These are phyloP conservation scores for Melastoma malabathricum DNA, from an alignment of 345 rosid species.

Conservation along the genomic window DNA sequence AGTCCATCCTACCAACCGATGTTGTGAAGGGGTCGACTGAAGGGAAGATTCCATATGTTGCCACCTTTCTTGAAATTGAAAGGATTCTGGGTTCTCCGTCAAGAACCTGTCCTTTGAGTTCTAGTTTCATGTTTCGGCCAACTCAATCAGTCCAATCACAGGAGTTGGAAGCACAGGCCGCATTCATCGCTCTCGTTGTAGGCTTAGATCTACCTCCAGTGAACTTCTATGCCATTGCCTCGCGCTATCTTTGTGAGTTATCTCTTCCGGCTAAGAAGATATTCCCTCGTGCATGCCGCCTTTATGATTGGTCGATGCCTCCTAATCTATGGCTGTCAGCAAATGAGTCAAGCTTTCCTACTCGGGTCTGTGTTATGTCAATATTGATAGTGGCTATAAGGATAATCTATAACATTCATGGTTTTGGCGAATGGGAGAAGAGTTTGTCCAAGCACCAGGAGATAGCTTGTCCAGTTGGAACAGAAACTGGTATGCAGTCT, in stretches of 20 bases:
- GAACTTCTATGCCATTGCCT: conserved; percentile 52
- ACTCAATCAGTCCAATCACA: conserved; percentile 31
- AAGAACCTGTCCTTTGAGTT: conserved; percentile 45
- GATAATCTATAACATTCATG: conserved; percentile 46
- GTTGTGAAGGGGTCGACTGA: conserved; percentile 53
- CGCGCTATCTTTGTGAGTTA: conserved; percentile 38
- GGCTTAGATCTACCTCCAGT: conserved; percentile 66
- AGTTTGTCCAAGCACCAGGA: conserved; percentile 14
- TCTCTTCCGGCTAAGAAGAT: conserved; percentile 42
- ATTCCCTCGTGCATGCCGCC: conserved; percentile 37
- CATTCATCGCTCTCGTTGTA: conserved; percentile 41
- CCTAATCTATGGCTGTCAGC: conserved; percentile 61
- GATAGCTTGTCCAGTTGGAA: not conserved
- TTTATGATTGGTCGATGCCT: conserved; percentile 63
- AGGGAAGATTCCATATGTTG: conserved; percentile 61
- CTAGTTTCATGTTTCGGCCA: conserved; percentile 56
- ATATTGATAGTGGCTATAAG: conserved; percentile 44
- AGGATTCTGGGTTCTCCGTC: conserved; percentile 34
- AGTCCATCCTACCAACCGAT: conserved; percentile 56
- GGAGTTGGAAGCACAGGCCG: conserved; percentile 45
- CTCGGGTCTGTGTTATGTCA: conserved; percentile 50
- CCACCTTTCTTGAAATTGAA: conserved; percentile 49
- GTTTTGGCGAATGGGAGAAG: conserved; percentile 61
- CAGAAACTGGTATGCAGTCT: conserved; percentile 7
- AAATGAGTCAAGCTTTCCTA: conserved; percentile 48